These are phyloP conservation scores for Pinus albicaulis DNA, from an alignment of 75 land plant genomes.

Conservation along the genomic window DNA sequence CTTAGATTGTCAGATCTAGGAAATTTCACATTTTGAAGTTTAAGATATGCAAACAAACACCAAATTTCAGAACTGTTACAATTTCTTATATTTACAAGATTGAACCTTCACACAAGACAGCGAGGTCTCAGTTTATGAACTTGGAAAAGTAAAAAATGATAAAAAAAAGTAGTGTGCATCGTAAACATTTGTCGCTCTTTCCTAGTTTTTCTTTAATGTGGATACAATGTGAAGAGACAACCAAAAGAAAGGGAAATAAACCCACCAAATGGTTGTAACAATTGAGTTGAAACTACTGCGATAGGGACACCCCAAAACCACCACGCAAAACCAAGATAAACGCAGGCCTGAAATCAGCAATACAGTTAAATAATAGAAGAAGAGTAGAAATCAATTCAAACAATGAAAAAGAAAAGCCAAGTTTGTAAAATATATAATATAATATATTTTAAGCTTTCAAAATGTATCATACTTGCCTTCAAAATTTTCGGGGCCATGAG, in stretches of 20 bases:
- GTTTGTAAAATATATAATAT: neutral
- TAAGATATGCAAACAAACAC: no score
- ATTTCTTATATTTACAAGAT: no score
- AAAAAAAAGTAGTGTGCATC: no score
- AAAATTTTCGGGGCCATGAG: neutral
- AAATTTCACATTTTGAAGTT: no score
- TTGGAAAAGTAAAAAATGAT: no score
- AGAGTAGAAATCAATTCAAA: neutral
- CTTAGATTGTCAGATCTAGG: no score
- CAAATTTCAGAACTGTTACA: no score
- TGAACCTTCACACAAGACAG: no score
- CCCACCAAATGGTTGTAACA: constrained; percentile 42
- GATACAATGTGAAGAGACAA: no score
- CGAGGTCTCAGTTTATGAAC: no score
- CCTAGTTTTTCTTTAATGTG: no score
- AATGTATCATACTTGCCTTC: constrained; percentile 3
- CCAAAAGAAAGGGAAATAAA: neutral
- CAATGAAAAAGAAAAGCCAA: neutral
- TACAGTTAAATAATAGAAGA: neutral
- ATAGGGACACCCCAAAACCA: constrained; percentile 31
- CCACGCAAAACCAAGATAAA: constrained; percentile 22
- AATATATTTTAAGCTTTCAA: neutral
- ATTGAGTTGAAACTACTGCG: constrained; percentile 20
- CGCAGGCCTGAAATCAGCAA: constrained; percentile 13
- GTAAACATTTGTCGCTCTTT: no score